Percentiles rank a stretch among this genome's conserved stretches.
phyloP scores from a whole-genome alignment of 495 filamentous ascomycete genomes.

The Aspergillus carlsbadensis region DNA sequence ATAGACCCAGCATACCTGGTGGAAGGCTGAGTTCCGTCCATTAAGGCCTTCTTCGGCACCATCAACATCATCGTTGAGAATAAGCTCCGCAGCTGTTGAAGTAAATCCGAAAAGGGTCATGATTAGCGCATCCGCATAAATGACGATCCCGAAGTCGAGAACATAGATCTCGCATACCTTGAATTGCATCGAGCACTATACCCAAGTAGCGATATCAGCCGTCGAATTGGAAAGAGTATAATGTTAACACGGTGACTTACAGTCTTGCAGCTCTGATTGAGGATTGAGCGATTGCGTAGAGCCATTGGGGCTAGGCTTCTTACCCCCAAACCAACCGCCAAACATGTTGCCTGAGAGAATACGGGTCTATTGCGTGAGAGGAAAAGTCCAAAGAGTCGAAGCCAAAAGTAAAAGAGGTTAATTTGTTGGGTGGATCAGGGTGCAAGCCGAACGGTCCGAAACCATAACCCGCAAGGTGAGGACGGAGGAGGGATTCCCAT shows the following conservation, averaged over 20 bases:
- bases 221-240: not conserved
- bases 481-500: constrained; percentile 31
- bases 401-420: constrained; percentile 3
- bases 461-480: constrained; percentile 19
- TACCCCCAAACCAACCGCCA: constrained; percentile 55
- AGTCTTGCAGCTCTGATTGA: constrained; percentile 56
- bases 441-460: constrained; percentile 21
- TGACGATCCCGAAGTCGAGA: constrained; percentile 4
- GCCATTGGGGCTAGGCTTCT: constrained; percentile 45
- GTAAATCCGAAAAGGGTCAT: constrained; percentile 1
- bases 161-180: constrained; percentile 39
- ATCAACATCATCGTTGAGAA: constrained; percentile 94
- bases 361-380: not conserved
- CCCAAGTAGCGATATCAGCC: constrained; percentile 22
- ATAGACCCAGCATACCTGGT: constrained; percentile 55
- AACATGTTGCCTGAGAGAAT: constrained; percentile 31
- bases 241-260: constrained; percentile 38
- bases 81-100: constrained; percentile 53
- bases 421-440: constrained; percentile 11
- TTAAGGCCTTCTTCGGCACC: constrained; percentile 74
- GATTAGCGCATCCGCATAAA: constrained; percentile 3
- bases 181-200: constrained; percentile 64
- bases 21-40: constrained; percentile 81
- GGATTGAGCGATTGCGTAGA: constrained; percentile 60
- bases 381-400: constrained; percentile 1